Evolutionary conservation across 257 asterid species (phyloP).

Genomic region (Solanum verrucosum): DNA sequence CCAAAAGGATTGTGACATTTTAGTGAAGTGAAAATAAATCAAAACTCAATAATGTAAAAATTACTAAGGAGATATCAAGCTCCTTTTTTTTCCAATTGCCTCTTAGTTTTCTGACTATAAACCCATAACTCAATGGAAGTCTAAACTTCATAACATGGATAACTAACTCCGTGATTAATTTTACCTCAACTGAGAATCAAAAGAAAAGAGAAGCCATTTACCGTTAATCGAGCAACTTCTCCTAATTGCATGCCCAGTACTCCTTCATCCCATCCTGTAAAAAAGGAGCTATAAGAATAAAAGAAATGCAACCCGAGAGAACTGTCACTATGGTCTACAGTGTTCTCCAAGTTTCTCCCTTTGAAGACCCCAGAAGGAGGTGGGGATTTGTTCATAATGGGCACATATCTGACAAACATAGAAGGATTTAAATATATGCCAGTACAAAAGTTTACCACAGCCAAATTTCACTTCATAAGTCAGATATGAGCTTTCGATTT

Average conservation of each 20-base stretch:
- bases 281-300: background rate
- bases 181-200: background rate
- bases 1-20: background rate
- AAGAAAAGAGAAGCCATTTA: constrained; percentile 7
- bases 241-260: constrained; percentile 94
- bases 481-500: background rate
- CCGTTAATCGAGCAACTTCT: constrained; percentile 80
- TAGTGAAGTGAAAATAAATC: background rate
- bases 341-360: background rate
- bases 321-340: background rate
- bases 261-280: constrained; percentile 98
- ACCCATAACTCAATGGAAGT: background rate
- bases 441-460: background rate
- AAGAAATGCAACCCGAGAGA: background rate
- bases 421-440: background rate
- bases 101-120: background rate
- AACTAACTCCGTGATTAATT: background rate
- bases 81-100: background rate
- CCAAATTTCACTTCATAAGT: background rate
- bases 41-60: background rate
- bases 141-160: background rate
- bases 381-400: background rate
- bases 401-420: background rate
- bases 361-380: background rate
- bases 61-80: background rate